Percentiles rank a stretch among this genome's conserved stretches.
phyloP scores from a whole-genome alignment of 805 yeast genomes.

The Wickerhamiella vanderwaltii region DNA sequence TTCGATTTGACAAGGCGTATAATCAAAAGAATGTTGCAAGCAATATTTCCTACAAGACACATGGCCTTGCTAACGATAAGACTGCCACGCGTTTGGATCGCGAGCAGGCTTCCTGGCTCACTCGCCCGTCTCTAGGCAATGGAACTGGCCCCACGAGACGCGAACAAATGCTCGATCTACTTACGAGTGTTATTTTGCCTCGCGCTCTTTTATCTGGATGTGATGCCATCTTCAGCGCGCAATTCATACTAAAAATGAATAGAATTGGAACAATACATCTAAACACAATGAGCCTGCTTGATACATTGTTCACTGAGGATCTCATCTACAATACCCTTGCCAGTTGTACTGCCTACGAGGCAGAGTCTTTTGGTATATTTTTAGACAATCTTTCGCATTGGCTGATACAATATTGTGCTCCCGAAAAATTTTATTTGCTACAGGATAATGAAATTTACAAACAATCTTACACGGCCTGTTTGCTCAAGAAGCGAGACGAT shows the following conservation, averaged over 20 bases:
- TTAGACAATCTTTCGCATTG: constrained; percentile 22
- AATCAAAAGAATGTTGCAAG: not conserved
- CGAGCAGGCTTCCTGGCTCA: constrained; percentile 6
- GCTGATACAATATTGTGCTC: not conserved
- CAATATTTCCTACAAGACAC: not conserved
- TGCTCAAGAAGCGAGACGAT: constrained; percentile 9
- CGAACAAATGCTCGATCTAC: constrained; percentile 26
- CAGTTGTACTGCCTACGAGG: constrained; percentile 61
- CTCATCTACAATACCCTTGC: constrained; percentile 48
- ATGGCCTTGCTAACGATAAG: not conserved
- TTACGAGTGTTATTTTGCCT: constrained; percentile 62
- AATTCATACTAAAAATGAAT: constrained; percentile 45
- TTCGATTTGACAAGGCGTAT: not conserved
- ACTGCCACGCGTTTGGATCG: not conserved
- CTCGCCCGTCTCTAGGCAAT: not conserved
- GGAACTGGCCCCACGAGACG: not conserved
- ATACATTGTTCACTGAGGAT: constrained; percentile 37
- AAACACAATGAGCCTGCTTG: constrained; percentile 31
- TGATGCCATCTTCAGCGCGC: constrained; percentile 62
- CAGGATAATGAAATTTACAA: constrained; percentile 17
- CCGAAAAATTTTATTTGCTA: constrained; percentile 4
- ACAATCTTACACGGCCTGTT: constrained; percentile 15
- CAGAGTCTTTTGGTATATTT: constrained; percentile 74
- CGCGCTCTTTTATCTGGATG: constrained; percentile 65
- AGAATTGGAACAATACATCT: constrained; percentile 30